These are phyloP conservation scores for Puccinia coronata DNA, from an alignment of 1,284 basidiomycete species.

Conservation along the genomic window DNA sequence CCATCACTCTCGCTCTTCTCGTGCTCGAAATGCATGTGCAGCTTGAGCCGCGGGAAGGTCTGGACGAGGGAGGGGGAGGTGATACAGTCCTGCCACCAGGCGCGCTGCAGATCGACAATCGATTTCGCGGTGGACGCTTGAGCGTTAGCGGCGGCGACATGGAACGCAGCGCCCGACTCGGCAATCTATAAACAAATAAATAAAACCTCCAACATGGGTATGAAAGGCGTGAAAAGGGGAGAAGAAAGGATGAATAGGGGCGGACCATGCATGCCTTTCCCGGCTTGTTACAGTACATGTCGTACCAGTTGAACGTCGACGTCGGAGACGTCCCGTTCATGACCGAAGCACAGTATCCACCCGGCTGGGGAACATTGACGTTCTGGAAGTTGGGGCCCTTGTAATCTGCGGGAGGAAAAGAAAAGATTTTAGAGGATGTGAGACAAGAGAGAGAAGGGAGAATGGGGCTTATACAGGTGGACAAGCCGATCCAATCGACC, in stretches of 20 bases:
- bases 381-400: constrained; percentile 51
- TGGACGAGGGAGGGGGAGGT: constrained; percentile 33
- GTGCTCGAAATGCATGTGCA: constrained; percentile 51
- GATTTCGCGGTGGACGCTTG: constrained; percentile 17
- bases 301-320: constrained; percentile 40
- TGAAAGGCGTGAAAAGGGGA: not conserved
- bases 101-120: constrained; percentile 32
- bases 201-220: not conserved
- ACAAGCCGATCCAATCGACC: constrained; percentile 58
- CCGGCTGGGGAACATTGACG: constrained; percentile 32
- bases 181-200: constrained; percentile 13
- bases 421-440: not conserved
- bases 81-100: constrained; percentile 51
- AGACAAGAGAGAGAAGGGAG: constrained; percentile 4
- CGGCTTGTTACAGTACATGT: constrained; percentile 37
- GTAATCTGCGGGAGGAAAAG: constrained; percentile 45
- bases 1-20: constrained; percentile 48
- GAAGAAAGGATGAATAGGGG: not conserved
- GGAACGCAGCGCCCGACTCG: constrained; percentile 51
- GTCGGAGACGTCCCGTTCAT: constrained; percentile 33
- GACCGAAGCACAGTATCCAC: constrained; percentile 37
- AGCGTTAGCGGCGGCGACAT: constrained; percentile 37
- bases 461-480: constrained; percentile 42
- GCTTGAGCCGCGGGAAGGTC: constrained; percentile 48
- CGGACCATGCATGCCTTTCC: constrained; percentile 41